Percentiles rank a stretch among this genome's conserved stretches.
Evolutionary conservation across 2,329 filamentous ascomycete species (phyloP).

Genomic region (Diaporthe eres): DNA sequence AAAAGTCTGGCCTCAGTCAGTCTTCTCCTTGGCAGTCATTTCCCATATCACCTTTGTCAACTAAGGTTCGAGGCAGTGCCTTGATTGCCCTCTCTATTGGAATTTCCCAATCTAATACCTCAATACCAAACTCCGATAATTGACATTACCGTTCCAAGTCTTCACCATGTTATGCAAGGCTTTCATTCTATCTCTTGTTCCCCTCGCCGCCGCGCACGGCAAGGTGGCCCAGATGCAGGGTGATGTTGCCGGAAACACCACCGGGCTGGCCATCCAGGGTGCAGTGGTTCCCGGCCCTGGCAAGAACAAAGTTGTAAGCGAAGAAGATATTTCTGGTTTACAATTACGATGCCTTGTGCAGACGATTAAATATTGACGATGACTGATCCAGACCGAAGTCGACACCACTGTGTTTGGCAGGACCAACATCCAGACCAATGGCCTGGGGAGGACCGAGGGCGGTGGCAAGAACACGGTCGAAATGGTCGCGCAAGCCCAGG

Average conservation of each 20-base stretch:
- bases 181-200: slow-evolving; percentile 23
- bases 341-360: not conserved
- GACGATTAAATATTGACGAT: not conserved
- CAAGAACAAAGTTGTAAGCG: slow-evolving; percentile 32
- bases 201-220: slow-evolving; percentile 40
- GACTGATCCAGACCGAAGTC: slow-evolving; percentile 48
- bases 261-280: slow-evolving; percentile 44
- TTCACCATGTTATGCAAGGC: slow-evolving; percentile 13
- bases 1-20: not conserved
- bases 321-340: accelerated
- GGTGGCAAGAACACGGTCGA: slow-evolving; percentile 54
- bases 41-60: not conserved
- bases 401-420: slow-evolving; percentile 46
- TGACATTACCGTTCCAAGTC: not conserved
- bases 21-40: slow-evolving; percentile 24
- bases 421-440: slow-evolving; percentile 53
- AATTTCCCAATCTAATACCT: not conserved
- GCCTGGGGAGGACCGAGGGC: slow-evolving; percentile 56
- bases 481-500: slow-evolving; percentile 49
- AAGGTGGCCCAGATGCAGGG: slow-evolving; percentile 42
- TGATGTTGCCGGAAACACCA: slow-evolving; percentile 43
- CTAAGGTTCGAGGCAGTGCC: slow-evolving; percentile 31
- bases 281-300: slow-evolving; percentile 44
- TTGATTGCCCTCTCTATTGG: slow-evolving; percentile 10
- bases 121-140: too few relatives aligned